phyloP scores from a whole-genome alignment of 2,329 filamentous ascomycete genomes.

The Colletotrichum melonis region DNA sequence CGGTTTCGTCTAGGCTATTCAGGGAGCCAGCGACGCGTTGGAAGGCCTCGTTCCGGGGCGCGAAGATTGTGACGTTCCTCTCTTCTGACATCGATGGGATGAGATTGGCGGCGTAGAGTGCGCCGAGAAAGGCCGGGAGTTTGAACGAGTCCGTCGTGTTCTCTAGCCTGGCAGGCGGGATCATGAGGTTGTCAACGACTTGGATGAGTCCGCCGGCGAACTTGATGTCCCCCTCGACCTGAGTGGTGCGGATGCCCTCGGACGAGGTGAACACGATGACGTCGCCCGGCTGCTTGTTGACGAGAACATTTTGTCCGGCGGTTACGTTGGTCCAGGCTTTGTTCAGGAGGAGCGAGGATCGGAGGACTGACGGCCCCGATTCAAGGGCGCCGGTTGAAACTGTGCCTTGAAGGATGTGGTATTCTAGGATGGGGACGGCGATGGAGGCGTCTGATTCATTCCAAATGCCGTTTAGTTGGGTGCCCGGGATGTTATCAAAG shows the following conservation, averaged over 20 bases:
- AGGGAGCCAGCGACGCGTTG: slow-evolving; percentile 57
- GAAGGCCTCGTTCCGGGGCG: slow-evolving; percentile 63
- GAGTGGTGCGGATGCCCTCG: slow-evolving; percentile 54
- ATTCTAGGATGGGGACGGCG: slow-evolving; percentile 64
- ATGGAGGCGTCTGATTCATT: slow-evolving; percentile 56
- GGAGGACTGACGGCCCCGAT: slow-evolving; percentile 50
- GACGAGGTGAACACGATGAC: slow-evolving; percentile 53
- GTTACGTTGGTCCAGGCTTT: slow-evolving; percentile 60
- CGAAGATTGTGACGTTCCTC: slow-evolving; percentile 65
- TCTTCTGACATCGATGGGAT: slow-evolving; percentile 55
- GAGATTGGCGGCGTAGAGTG: slow-evolving; percentile 49
- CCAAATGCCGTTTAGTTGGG: slow-evolving; percentile 60
- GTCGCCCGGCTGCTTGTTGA: slow-evolving; percentile 56
- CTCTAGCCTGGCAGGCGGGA: slow-evolving; percentile 55
- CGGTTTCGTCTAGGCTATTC: slow-evolving; percentile 48
- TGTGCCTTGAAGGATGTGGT: slow-evolving; percentile 69
- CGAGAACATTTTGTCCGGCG: slow-evolving; percentile 59
- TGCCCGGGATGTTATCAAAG: slow-evolving; percentile 65
- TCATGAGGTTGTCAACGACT: slow-evolving; percentile 62
- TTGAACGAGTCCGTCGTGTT: slow-evolving; percentile 48
- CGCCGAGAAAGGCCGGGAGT: slow-evolving; percentile 54
- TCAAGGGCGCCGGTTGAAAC: slow-evolving; percentile 53
- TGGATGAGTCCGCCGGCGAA: slow-evolving; percentile 64
- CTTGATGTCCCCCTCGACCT: slow-evolving; percentile 55
- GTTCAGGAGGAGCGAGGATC: slow-evolving; percentile 56